Conservation (phyloP, 352 stramenopile genomes). For the Phytophthora macrochlamydospora region DNA sequence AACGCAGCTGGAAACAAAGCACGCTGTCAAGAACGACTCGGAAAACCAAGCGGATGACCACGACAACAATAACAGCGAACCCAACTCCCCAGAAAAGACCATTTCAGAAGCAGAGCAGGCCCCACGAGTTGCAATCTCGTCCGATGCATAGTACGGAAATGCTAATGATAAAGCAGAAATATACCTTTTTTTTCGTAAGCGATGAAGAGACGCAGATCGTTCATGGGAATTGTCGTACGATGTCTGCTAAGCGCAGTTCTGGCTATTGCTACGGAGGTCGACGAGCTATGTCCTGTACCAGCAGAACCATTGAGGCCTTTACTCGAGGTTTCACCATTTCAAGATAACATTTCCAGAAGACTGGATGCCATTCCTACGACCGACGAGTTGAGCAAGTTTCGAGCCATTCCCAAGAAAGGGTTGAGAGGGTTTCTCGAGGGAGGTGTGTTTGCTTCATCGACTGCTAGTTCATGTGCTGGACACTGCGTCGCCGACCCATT, state of each 20-base stretch:
- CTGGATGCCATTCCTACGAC: not conserved
- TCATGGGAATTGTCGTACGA: no score
- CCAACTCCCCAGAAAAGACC: slow-evolving; percentile 42
- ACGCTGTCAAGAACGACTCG: slow-evolving; percentile 28
- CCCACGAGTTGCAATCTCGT: slow-evolving; percentile 15
- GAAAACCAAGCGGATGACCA: slow-evolving; percentile 28
- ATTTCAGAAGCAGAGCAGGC: slow-evolving; percentile 27
- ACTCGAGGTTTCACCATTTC: not conserved
- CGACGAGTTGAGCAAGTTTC: slow-evolving; percentile 41
- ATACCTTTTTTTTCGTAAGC: not conserved
- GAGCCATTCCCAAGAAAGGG: slow-evolving; percentile 44
- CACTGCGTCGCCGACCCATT: slow-evolving; percentile 49
- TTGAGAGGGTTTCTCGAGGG: slow-evolving; percentile 68
- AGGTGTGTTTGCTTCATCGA: slow-evolving; percentile 45
- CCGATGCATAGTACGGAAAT: slow-evolving; percentile 11
- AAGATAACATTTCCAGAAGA: not conserved
- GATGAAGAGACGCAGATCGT: slow-evolving; percentile 17
- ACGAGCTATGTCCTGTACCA: not conserved
- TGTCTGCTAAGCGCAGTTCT: no score
- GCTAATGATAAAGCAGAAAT: not conserved
- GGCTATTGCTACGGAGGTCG: not conserved
- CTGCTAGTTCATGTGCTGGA: slow-evolving; percentile 42
- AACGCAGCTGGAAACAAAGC: slow-evolving; percentile 57
- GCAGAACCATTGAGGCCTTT: no score
- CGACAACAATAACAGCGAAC: slow-evolving; percentile 50